Evolutionary conservation across 1,284 basidiomycete genomes (phyloP), one percentile per base, ranked within the genome.

Genomic region (Ustilago sp.): DNA sequence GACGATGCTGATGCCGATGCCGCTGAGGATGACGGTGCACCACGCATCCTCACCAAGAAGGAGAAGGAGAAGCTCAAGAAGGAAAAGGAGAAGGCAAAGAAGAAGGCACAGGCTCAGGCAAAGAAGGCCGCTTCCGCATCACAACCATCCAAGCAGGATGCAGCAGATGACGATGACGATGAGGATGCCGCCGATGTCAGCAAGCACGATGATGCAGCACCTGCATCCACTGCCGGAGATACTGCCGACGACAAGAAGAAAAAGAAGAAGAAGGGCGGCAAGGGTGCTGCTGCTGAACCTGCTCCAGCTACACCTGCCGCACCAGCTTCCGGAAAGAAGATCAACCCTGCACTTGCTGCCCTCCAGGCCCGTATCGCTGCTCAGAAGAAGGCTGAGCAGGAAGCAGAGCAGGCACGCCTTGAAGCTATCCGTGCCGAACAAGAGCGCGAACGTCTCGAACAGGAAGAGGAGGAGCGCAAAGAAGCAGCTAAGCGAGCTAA

Each of bases 11-110:
- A 43, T 43, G 39, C 39, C 3, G 60, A 70, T 31, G 72, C 73
- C 13, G 69, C 48, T 12, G 51, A 63, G 13, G 76, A 74, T 19
- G 77, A 74, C n/a, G 74, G 73, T 32, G 69, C 72, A 4, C 74
- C 59, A 34, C 71, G 75, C 68, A 77, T 85, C 32, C 71, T 85
- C 39, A 80, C 82, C 32, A 85, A 85, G 72, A 85, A 85, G 66
- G 84, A 85, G 62, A 85, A 85, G 71, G 84, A 85, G 72, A 81
- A 81, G 55, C 70, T 85, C 50, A 85, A 85, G 52, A 85, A 85
- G 71, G 84, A 85, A 64, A 83, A 80, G 63, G 84, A 85, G 57
- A 85, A 84, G 68, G 80, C 75, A 11, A 83, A 82, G 69, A 84
- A 83, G 77, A 82, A 80, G 64, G 82, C 82, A 5, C 80, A 83